A percentile compares a stretch with the other conserved stretches of the same genome.
phyloP scores from a whole-genome alignment of 2,329 filamentous ascomycete genomes.

The Myrmaecium sp. region DNA sequence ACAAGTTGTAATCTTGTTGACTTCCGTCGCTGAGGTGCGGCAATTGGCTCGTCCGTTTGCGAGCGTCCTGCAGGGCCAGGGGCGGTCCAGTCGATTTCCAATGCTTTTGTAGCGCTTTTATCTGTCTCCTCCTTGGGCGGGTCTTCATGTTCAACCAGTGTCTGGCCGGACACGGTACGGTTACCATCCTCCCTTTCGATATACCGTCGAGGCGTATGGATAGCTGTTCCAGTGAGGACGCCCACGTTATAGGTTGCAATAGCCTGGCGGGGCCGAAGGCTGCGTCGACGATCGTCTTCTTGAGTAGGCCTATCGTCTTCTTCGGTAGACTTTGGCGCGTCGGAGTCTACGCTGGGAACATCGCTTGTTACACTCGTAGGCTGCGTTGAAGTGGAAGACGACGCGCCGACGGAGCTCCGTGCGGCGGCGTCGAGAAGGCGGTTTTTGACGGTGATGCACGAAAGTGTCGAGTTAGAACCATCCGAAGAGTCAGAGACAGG shows the following conservation, averaged over 20 bases:
- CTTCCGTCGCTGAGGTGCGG: neutral
- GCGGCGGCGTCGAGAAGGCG: constrained; percentile 14
- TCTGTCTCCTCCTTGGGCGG: neutral
- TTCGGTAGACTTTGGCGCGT: constrained; percentile 8
- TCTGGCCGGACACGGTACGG: constrained; percentile 11
- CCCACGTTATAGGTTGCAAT: constrained; percentile 51
- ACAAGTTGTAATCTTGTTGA: constrained; percentile 9
- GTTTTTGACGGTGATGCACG: constrained; percentile 22
- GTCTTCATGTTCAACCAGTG: neutral
- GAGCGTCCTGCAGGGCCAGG: neutral
- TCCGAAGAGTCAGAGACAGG: too few species aligned
- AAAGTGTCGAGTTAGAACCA: constrained; percentile 20
- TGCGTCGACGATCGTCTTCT: constrained; percentile 21
- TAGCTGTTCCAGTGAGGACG: constrained; percentile 43
- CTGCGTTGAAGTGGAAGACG: constrained; percentile 41
- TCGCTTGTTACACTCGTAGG: constrained; percentile 49
- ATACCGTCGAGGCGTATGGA: constrained; percentile 36
- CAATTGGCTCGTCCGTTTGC: neutral
- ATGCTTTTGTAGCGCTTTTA: neutral
- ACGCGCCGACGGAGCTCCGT: constrained; percentile 33
- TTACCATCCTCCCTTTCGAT: constrained; percentile 10
- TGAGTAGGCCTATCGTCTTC: neutral
- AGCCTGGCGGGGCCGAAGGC: constrained; percentile 38
- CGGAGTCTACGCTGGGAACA: constrained; percentile 33
- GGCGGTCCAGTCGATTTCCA: neutral